Conservation (phyloP, 768 basidiomycete species). For the Panaeolus cyanescens region DNA sequence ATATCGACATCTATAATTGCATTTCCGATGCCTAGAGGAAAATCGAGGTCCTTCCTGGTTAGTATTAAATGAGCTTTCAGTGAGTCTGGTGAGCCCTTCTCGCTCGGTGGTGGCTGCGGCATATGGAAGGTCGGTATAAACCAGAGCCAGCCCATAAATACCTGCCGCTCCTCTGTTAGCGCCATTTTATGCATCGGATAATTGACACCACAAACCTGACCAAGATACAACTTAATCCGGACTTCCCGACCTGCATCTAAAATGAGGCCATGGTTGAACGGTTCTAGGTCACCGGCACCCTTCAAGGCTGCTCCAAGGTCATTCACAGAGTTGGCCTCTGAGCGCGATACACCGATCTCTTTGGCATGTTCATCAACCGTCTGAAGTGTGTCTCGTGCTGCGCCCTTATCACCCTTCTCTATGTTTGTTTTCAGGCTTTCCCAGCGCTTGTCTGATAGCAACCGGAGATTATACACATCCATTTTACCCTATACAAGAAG, state of each 20-base stretch:
- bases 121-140: conserved; percentile 85
- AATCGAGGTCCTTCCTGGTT: conserved; percentile 70
- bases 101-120: conserved; percentile 42
- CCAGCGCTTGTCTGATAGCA: conserved; percentile 47
- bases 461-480: conserved; percentile 45
- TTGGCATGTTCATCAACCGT: conserved; percentile 22
- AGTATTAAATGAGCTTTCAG: conserved; percentile 43
- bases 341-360: conserved; percentile 29
- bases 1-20: conserved; percentile 67
- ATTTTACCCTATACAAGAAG: conserved; percentile 40
- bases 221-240: conserved; percentile 71
- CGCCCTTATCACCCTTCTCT: conserved; percentile 11
- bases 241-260: conserved; percentile 71
- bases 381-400: conserved; percentile 11
- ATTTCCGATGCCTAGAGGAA: conserved; percentile 73
- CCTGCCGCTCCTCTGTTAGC: conserved; percentile 32
- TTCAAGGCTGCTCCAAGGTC: conserved; percentile 29
- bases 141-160: conserved; percentile 87
- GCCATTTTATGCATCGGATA: conserved; percentile 1
- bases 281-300: background rate
- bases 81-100: conserved; percentile 10
- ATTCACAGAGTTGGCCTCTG: conserved; percentile 46
- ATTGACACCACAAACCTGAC: conserved; percentile 47
- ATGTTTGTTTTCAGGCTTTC: conserved; percentile 38
- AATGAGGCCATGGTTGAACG: conserved; percentile 43